phyloP scores from a whole-genome alignment of 106 monocot species.

The Ottelia alismoides region DNA sequence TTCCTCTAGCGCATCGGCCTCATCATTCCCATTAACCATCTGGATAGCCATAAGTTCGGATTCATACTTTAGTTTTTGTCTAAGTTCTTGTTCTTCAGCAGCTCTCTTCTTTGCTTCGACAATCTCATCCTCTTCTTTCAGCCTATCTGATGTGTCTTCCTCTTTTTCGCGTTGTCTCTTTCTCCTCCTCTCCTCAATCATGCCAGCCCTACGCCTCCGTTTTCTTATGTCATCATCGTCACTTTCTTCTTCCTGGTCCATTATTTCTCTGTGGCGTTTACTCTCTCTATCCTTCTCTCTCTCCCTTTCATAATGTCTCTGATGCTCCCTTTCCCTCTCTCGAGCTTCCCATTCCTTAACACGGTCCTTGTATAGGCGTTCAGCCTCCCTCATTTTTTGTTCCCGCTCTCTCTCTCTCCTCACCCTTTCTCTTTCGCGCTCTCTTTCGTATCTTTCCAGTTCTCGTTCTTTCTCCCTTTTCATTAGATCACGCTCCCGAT shows the following conservation, averaged over 20 bases:
- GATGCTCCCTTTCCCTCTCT: constrained; percentile 63
- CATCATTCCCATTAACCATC: constrained; percentile 16
- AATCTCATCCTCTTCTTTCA: constrained; percentile 68
- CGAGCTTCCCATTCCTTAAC: constrained; percentile 68
- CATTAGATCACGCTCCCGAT: no score
- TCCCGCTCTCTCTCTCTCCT: constrained; percentile 63
- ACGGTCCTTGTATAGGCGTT: constrained; percentile 44
- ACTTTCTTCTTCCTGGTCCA: constrained; percentile 51
- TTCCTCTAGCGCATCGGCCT: constrained; percentile 16
- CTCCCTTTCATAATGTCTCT: constrained; percentile 37
- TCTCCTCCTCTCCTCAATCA: no score
- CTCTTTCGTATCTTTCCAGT: no score
- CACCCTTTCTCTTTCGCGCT: no score
- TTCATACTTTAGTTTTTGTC: constrained; percentile 10
- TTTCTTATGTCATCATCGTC: constrained; percentile 55
- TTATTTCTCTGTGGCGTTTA: no score
- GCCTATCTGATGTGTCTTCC: constrained; percentile 39
- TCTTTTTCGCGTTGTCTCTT: no score
- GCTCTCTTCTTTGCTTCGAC: constrained; percentile 50
- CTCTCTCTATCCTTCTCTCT: constrained; percentile 58
- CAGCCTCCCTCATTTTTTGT: constrained; percentile 34
- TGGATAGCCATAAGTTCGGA: no score
- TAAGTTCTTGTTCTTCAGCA: constrained; percentile 40
- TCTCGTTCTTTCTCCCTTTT: no score
- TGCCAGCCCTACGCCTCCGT: constrained; percentile 32